Evolutionary conservation across 768 basidiomycete genomes (phyloP), one percentile per base, ranked within the genome.

Genomic region (Lentinula sp.): DNA sequence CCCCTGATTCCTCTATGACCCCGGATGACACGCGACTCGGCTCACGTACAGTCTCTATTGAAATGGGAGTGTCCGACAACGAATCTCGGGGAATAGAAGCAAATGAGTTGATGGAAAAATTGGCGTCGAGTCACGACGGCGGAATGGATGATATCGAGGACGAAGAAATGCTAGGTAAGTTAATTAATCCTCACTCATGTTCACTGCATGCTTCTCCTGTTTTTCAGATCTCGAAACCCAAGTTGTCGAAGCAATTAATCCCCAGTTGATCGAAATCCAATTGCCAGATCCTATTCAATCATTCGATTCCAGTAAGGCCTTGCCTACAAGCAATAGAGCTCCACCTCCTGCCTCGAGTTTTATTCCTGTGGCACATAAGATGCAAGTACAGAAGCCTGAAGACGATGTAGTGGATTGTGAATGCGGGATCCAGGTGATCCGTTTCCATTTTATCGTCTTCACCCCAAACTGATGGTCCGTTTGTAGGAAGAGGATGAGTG

Each of bases 351-450:
- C 18, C 20, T 18, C 56, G 1, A 46, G 13, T 33, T 15, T 28
- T 33, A 12, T 37, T 48, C 36, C 57, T 41, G 33, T 32, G 18
- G 36, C n/a, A 9, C 37, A 8, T 7, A 16, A 59, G 35, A 9
- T 20, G 4, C 23, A 50, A 60, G 58, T 59, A 48, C 62, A 63
- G 41, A 49, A 42, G 20, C 56, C 61, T 41, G 68, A 67, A 37
- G 69, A 66, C 9, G 79, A 81, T 62, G 73, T 72, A 9, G 79
- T 87, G 23, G 73, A 84, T n/a, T 92, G 91, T 65, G 87, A 88
- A 63, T 93, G 91, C 66, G 85, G 81, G 5, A 78, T 89, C 59
- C 64, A 63, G 54, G 90, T 88, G 68, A 54, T 13, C 75, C 3
- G 28, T 28, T 69, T 41, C 60, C 33, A 16, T 32, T 39, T 50